Conservation (phyloP, 257 asterid species). For the Ajuga chamaepitys region DNA sequence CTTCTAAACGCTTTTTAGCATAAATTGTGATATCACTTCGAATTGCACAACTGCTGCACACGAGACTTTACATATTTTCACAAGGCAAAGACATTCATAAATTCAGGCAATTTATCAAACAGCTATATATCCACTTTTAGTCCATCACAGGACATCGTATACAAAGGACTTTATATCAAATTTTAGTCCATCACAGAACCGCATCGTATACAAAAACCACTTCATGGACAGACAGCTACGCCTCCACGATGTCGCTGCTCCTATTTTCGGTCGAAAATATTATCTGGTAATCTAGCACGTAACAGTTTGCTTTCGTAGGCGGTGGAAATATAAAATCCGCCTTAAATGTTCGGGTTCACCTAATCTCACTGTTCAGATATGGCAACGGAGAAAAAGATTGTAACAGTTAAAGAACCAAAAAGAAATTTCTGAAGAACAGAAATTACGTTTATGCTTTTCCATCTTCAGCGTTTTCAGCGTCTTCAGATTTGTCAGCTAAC, state of each 20-base stretch:
- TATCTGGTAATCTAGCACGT: conserved; percentile 15
- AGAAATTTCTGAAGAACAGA: not conserved
- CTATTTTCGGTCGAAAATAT: not conserved
- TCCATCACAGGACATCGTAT: too few relatives aligned
- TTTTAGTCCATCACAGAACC: conserved; percentile 4
- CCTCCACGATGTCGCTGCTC: conserved; percentile 14
- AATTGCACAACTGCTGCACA: too few relatives aligned
- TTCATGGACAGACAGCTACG: not conserved
- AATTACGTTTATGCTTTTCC: conserved; percentile 29
- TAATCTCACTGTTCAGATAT: not conserved
- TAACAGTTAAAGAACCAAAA: conserved; percentile 3
- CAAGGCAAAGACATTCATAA: too few relatives aligned
- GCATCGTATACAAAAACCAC: conserved; percentile 17
- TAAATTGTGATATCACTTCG: too few relatives aligned
- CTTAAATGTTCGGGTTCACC: conserved; percentile 3
- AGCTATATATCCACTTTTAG: too few relatives aligned
- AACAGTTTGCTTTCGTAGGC: conserved; percentile 7
- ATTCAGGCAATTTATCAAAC: too few relatives aligned
- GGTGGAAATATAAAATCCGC: conserved; percentile 6
- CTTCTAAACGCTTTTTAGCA: too few relatives aligned
- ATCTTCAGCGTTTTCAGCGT: conserved; percentile 42
- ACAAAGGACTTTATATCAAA: too few relatives aligned
- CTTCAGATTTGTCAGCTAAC: conserved; percentile 61
- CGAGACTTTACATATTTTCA: too few relatives aligned
- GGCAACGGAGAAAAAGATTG: conserved; percentile 2